These are phyloP conservation scores for Oryza nivara DNA, from an alignment of 176 grass and related monocot species.

Conservation along the genomic window DNA sequence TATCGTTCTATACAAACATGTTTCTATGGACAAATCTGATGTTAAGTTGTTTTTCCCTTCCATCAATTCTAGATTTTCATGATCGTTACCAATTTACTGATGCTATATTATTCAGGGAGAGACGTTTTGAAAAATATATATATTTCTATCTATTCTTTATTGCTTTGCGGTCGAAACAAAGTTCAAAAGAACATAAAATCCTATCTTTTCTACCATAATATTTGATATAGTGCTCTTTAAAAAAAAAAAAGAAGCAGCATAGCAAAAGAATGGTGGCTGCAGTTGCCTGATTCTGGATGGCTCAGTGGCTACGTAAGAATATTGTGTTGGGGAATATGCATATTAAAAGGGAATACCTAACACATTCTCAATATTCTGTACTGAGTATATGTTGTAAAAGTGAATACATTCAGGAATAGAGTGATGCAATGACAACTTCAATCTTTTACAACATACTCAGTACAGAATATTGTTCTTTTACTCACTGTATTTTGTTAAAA, in stretches of 20 bases:
- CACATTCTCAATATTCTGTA: constrained; percentile 22
- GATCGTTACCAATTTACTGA: background rate
- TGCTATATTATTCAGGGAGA: background rate
- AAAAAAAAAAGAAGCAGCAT: background rate
- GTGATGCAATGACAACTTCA: background rate
- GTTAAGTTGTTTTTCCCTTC: background rate
- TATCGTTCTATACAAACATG: background rate
- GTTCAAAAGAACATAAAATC: background rate
- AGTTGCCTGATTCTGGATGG: constrained; percentile 21
- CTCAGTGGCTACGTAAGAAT: constrained; percentile 17
- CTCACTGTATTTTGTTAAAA: constrained; percentile 9
- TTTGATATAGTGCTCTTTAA: background rate
- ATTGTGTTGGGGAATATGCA: constrained; percentile 26
- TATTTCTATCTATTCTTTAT: background rate
- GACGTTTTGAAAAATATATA: background rate
- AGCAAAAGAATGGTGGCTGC: constrained; percentile 17
- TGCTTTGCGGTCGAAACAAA: background rate
- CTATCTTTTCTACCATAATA: background rate
- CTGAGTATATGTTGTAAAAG: background rate
- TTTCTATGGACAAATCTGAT: background rate
- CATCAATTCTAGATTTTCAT: background rate
- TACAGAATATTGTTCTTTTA: constrained; percentile 17
- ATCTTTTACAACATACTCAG: background rate
- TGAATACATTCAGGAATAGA: constrained; percentile 7
- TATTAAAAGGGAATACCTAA: background rate